Base-by-base conservation (phyloP, 164 flowering plant species). In the Hamamelis virginiana region DNA sequence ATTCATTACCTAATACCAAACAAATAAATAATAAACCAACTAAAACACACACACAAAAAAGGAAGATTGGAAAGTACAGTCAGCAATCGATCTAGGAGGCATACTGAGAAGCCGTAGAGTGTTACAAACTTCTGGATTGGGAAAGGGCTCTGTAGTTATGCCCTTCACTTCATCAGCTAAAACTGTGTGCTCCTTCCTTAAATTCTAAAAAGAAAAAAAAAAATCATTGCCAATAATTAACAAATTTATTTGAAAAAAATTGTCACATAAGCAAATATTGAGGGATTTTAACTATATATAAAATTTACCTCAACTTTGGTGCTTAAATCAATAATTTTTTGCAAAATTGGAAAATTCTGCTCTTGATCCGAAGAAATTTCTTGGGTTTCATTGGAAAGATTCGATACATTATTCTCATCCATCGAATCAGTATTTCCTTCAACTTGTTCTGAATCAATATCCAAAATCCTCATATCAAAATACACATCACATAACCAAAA, bases 81-180 rank as follows among this genome's bases (percentile, higher is more conserved):
- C 46, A 18, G 14, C 13, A 3, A 33, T 26, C 15, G 41, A 45
- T 63, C 48, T 18, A 45, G 51, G 38, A 25, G 18, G 64, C 91
- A 62, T 74, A 92, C 98, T 69, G 48, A 92, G 83, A 65, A 48
- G 69, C 77, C 53, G 80, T 59, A 91, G 80, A 60, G 81, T 78
- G 50, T 62, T 67, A 9, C 75, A 52, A 57, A 80, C 75, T 69
- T 87, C 89, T 9, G 83, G 55, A 23, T 80, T 84, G 16, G 78
- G 79, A 79, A 85, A 76, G 13, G 83, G 66, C 62, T 76, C 78
- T 1, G 64, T 33, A 21, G 51, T 74, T 6, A 80, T 60, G 43
- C 53, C 77, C 77, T 89, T 89, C 21, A 86, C 86, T 76, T 84
- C 86, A 46, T 77, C 68, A 14, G 85, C 77, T 15, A 89, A 66